Percentiles rank a stretch among this genome's conserved stretches.
Evolutionary conservation across 2,329 filamentous ascomycete genomes (phyloP).

Genomic region (Chaetomiaceae sp.): DNA sequence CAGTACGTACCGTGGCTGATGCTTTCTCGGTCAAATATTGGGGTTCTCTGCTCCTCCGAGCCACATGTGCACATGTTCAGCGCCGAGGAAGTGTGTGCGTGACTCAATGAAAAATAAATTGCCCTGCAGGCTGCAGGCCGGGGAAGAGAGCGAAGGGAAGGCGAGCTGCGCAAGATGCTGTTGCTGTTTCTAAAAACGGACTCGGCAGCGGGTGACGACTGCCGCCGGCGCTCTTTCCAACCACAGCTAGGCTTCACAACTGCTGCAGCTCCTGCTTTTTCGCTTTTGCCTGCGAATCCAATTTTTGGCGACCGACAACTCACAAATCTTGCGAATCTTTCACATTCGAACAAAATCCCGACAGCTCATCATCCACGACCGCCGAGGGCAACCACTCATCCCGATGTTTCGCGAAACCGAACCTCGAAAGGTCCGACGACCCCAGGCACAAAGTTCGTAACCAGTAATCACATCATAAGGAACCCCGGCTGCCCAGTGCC

Average conservation of each 20-base stretch:
- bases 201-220: constrained; percentile 14
- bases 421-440: neutral
- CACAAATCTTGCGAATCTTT: neutral
- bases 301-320: constrained; percentile 3
- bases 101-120: constrained; percentile 26
- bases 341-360: neutral
- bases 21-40: constrained; percentile 20
- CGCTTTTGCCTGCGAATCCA: neutral
- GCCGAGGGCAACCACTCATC: neutral
- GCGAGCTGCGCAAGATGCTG: neutral
- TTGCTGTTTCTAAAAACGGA: constrained; percentile 26
- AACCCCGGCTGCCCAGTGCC: neutral
- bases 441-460: neutral
- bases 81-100: constrained; percentile 19
- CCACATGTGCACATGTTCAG: constrained; percentile 26
- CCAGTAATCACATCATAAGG: neutral
- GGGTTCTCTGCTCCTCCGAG: constrained; percentile 18
- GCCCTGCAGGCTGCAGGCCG: constrained; percentile 8
- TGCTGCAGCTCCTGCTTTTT: neutral
- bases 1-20: no score
- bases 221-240: constrained; percentile 4
- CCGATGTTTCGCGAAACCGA: neutral
- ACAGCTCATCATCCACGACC: neutral
- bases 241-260: neutral
- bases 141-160: constrained; percentile 9